phyloP scores from a whole-genome alignment of 2,329 filamentous ascomycete species.

The Xylaria sp. region DNA sequence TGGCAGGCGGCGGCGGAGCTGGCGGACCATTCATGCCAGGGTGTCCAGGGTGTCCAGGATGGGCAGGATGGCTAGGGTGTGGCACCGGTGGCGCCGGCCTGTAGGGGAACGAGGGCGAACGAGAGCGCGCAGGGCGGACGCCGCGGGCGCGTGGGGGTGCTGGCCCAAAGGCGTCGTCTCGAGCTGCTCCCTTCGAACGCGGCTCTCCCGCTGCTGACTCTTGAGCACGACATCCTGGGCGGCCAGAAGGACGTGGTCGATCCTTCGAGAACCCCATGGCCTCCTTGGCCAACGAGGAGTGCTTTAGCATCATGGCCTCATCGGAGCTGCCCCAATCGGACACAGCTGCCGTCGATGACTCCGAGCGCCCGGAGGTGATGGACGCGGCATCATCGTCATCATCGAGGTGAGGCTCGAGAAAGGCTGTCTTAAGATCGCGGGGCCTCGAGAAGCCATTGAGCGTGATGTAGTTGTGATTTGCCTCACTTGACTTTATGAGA shows the following conservation, averaged over 20 bases:
- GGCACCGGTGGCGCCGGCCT: constrained; percentile 26
- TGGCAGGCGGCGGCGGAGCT: constrained; percentile 28
- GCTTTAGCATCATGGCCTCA: constrained; percentile 16
- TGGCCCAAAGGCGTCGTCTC: constrained; percentile 3
- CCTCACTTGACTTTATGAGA: constrained; percentile 47
- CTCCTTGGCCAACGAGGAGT: constrained; percentile 26
- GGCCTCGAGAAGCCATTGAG: constrained; percentile 46
- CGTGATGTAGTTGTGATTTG: constrained; percentile 44
- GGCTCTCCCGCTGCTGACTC: constrained; percentile 18
- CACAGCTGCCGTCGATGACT: constrained; percentile 42
- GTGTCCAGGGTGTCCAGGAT: constrained; percentile 20
- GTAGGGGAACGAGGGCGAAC: constrained; percentile 18
- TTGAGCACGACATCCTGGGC: constrained; percentile 7
- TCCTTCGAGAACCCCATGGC: constrained; percentile 31
- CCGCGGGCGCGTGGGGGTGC: constrained; percentile 16
- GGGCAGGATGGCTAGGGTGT: constrained; percentile 24
- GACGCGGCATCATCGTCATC: constrained; percentile 44
- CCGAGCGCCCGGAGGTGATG: constrained; percentile 42
- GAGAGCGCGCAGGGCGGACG: constrained; percentile 28
- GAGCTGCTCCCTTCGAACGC: constrained; percentile 13
- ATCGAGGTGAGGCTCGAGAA: constrained; percentile 30
- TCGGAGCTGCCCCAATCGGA: constrained; percentile 47
- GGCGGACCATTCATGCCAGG: constrained; percentile 20
- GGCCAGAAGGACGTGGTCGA: constrained; percentile 15
- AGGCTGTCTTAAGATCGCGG: constrained; percentile 36